These are phyloP conservation scores for Iberis pinnata DNA, from an alignment of 345 rosid species.

Conservation along the genomic window DNA sequence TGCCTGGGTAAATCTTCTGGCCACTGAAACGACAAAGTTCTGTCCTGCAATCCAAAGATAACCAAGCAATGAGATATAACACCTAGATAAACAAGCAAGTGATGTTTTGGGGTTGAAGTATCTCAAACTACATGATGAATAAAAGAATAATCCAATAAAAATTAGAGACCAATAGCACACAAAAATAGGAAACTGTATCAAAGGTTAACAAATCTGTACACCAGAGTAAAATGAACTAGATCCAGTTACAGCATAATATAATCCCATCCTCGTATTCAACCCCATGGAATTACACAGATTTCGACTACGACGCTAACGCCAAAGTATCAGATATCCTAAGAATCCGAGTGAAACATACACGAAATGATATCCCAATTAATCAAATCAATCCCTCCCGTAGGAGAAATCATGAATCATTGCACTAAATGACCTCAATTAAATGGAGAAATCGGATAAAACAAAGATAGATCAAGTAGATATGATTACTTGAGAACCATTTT, in stretches of 20 bases:
- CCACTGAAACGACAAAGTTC: slow-evolving; percentile 77
- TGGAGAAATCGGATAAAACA: not conserved
- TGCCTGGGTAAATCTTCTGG: slow-evolving; percentile 70
- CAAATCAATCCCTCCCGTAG: too few species aligned
- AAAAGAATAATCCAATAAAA: too few species aligned
- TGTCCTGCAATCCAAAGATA: slow-evolving; percentile 54
- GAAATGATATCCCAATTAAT: not conserved
- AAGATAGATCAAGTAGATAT: not conserved
- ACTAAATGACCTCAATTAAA: not conserved
- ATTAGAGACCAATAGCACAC: too few species aligned
- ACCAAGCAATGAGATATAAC: too few species aligned
- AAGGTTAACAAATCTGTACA: not conserved
- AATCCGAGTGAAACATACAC: too few species aligned
- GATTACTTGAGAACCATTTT: slow-evolving; percentile 39
- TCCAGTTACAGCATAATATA: not conserved
- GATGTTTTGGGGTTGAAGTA: too few species aligned
- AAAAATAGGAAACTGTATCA: not conserved
- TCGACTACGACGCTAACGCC: not conserved
- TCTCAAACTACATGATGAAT: too few species aligned
- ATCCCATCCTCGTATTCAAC: not conserved
- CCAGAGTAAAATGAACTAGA: slow-evolving; percentile 15
- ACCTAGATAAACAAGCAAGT: too few species aligned
- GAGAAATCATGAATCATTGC: not conserved
- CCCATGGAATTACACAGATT: not conserved
- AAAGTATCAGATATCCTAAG: too few species aligned